These are phyloP conservation scores for Ettlia oleoabundans DNA, from an alignment of 139 green algal genomes.

Conservation along the genomic window DNA sequence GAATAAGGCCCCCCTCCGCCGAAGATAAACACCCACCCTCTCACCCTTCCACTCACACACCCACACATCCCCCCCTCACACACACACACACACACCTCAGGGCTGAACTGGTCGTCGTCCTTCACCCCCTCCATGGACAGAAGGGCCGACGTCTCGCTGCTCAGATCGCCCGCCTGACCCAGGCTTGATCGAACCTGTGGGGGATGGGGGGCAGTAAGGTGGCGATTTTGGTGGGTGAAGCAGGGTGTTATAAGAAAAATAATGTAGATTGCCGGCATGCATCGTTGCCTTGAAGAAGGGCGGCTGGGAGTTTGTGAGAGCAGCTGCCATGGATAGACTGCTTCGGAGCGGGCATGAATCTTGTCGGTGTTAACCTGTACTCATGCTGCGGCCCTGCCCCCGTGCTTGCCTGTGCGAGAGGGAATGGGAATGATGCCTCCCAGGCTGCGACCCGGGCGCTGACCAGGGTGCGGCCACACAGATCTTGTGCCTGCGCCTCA, in stretches of 20 bases:
- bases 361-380: too few relatives aligned
- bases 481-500: conserved; percentile 31
- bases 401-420: not conserved
- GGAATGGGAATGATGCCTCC: conserved; percentile 30
- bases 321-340: too few relatives aligned
- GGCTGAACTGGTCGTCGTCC: conserved; percentile 47
- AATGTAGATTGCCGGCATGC: too few relatives aligned
- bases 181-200: conserved; percentile 54
- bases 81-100: conserved; percentile 25
- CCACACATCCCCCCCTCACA: not conserved
- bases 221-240: not conserved
- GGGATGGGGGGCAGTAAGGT: not conserved
- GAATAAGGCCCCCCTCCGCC: too few relatives aligned
- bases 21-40: not conserved
- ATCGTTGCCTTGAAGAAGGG: too few relatives aligned
- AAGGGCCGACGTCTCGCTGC: conserved; percentile 42
- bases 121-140: conserved; percentile 37
- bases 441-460: conserved; percentile 42
- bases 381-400: too few relatives aligned
- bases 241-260: too few relatives aligned
- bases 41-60: not conserved
- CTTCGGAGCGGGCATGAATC: too few relatives aligned
- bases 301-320: too few relatives aligned
- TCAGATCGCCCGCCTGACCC: conserved; percentile 60
- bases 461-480: conserved; percentile 46